Evolutionary conservation across 805 yeast species (phyloP).

Genomic region (Yarrowia sp.): DNA sequence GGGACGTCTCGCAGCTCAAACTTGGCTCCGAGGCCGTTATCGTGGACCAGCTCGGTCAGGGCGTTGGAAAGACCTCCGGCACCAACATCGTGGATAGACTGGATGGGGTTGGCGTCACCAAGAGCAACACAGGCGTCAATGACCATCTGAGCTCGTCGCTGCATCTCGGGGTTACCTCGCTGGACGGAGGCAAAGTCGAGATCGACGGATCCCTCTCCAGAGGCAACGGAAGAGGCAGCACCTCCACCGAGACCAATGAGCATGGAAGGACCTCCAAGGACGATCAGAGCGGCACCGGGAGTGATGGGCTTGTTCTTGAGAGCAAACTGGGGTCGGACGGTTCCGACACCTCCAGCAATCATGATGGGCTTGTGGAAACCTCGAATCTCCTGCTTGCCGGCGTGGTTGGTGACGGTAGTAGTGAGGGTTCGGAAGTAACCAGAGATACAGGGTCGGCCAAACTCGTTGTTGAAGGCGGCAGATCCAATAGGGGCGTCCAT

Average conservation of each 20-base stretch:
- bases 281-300: slow-evolving; percentile 88
- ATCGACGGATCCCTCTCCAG: slow-evolving; percentile 94
- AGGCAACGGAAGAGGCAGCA: slow-evolving; percentile 96
- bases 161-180: slow-evolving; percentile 99
- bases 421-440: slow-evolving; percentile 97
- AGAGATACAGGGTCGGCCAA: slow-evolving; percentile 95
- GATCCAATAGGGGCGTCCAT: slow-evolving; percentile 96
- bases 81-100: slow-evolving; percentile 97
- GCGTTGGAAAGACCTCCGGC: slow-evolving; percentile 99
- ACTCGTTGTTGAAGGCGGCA: slow-evolving; percentile 97
- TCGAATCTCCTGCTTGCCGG: slow-evolving; percentile 70
- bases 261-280: slow-evolving; percentile 97
- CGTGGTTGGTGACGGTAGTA: slow-evolving; percentile 62
- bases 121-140: slow-evolving; percentile 89
- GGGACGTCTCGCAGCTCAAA: slow-evolving; percentile 90
- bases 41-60: slow-evolving; percentile 95
- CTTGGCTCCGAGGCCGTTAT: slow-evolving; percentile 89
- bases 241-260: slow-evolving; percentile 99
- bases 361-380: slow-evolving; percentile 99
- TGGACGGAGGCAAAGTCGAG: slow-evolving; percentile 98
- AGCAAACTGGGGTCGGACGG: slow-evolving; percentile 89
- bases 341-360: slow-evolving; percentile 99
- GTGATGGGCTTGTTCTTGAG: slow-evolving; percentile 83
- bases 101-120: slow-evolving; percentile 75
- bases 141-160: slow-evolving; percentile 98